Base-by-base conservation (phyloP, 208 protist species). In the Trypanosoma scelopori region DNA sequence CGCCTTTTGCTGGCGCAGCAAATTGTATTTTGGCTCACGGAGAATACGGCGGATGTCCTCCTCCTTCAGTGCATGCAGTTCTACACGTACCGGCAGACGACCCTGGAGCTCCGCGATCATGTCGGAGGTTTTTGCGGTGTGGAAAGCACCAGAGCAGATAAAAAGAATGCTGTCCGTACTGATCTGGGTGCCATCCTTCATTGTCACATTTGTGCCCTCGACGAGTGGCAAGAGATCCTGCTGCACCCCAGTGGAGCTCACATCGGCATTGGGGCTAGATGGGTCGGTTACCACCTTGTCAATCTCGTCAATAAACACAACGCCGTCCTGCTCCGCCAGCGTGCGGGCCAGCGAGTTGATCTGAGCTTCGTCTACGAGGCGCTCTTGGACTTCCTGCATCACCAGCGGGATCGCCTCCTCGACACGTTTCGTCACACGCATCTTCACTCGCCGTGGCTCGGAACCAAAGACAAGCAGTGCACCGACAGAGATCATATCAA, bases 251-350 rank as follows among this genome's bases (percentile, higher is more conserved):
- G 97, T 96, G 30, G 85, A 83, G 59, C 81, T 93, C 18, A 97
- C 93, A 71, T 98, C 96, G 20, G 73, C 80, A 65, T 76, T 83
- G 7, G 53, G 62, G 60, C 72, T 80, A 22, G 72, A 71, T 18
- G 72, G 74, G 37, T 95, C 85, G 5, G 76, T 65, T 13, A 97
- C 91, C 16, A 97, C 98, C 83, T 99, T 99, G 83, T 99, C 98
- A 67, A 99, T 99, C 65, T 99, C 98, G 73, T 99, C 98, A 55
- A 99, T 97, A 67, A 99, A 98, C 11, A 99, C 97, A 48, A 99
- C 97, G 37, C 98, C 98, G 60, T 99, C 92, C 65, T 97, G 77
- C 75, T 99, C 94, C 13, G 89, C 79, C 42, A 96, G 62, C 7
- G 79, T 73, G 22, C 84, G 74, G 13, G 92, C 95, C 18, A 93